Base-by-base conservation (phyloP, 2,329 filamentous ascomycete species). In the Trichoderma asperellum region DNA sequence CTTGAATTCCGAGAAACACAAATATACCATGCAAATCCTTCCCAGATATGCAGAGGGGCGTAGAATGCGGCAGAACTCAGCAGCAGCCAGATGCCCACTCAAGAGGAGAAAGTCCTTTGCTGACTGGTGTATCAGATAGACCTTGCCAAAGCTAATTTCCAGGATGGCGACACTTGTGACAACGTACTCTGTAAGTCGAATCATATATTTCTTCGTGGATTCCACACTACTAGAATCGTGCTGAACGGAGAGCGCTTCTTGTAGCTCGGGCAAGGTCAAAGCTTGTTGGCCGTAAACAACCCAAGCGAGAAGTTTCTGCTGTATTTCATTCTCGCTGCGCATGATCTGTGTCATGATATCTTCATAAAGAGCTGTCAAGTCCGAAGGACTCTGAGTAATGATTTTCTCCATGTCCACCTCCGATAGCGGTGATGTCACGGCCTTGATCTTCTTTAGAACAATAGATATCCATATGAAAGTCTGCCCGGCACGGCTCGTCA, bases 381-480 rank as follows among this genome's bases (percentile, higher is more conserved):
- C 47, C 1, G 47, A 49, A 24, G 47, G 47, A 24, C 47, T 49
- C 47, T 49, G n/a, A 24, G 47, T 49, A n/a, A 49, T 47, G 21
- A 61, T 47, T 49, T 32, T 37, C 24, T 47, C 37, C 21, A 61
- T 47, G 16, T 61, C 37, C 37, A 37, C 58, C 27, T 47, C 37
- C 14, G 37, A 61, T 8, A 61, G 5, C 18, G 37, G 37, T 4
- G 37, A 27, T 7, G 58, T 49, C 16, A 32, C 58, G 2, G 37
- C 37, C 40, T 61, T 49, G n/a, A 47, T 16, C 37, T 49, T 61
- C 37, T 61, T 47, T 10, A 61, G 24, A 16, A 61, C 34, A 24
- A 61, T 47, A 5, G 58, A 47, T 61, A 47, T 32, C 58, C 58
- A 61, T 32, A 61, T 32, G 14, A 47, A 61, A 29, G 58, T 61